Base-by-base conservation (phyloP, 140 eudicot species). In the Erigeron philadelphicus region DNA sequence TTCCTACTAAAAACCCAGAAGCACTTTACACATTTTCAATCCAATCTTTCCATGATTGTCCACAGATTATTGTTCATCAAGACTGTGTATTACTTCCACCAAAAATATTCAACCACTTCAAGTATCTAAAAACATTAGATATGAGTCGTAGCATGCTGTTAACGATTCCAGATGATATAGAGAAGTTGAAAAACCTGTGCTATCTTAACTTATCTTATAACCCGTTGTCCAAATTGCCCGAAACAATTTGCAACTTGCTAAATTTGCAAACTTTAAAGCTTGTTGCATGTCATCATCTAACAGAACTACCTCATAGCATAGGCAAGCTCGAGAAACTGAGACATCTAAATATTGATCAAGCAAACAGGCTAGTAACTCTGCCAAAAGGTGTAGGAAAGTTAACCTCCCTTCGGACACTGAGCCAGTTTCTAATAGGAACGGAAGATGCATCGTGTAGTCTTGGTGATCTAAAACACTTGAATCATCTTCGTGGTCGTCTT, bases 121-220 rank as follows among this genome's bases (percentile, higher is more conserved):
- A 35, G 73, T 68, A 54, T 41, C 64, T 68, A 6, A 54, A 68
- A 54, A 68, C 64, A 17, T 54, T 68, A 11, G 64, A 68, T 10
- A 10, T 53, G 62, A 68, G 64, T 68, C 41, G 73, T 10, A 68
- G 40, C 18, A 38, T 53, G 73, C 40, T 53, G 52, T 16, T 35
- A 45, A 3, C 12, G 50, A 41, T 68, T 54, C 64, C 73, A 16
- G 48, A 68, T 53, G 64, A 19, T 41, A 40, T 68, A 16, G 40
- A 35, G 38, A 52, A 68, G 38, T 68, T 68, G 63, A 68, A 35
- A 68, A 50, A 40, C 63, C 16, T 53, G 64, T 18, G 64, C 17
- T 53, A 68, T 52, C 73, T 68, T 52, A 68, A 68, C 73, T 16
- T 68, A 40, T 68, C 73, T 31, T 62, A 53, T 53, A 68, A 68